Base-by-base conservation (phyloP, 495 filamentous ascomycete species). In the Entonaema liquescens region DNA sequence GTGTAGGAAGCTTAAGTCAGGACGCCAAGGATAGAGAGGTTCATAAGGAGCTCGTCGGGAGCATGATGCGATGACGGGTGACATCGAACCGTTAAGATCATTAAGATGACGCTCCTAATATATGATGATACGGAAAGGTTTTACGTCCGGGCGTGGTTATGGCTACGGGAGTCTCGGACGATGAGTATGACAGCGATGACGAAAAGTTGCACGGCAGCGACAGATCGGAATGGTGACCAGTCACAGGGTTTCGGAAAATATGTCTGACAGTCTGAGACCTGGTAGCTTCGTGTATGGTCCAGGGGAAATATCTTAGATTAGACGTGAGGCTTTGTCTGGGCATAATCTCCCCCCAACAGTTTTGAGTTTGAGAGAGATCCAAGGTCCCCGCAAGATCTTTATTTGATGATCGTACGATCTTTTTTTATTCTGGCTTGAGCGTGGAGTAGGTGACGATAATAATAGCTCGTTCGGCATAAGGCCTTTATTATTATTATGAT, bases 41-140 rank as follows among this genome's bases (percentile, higher is more conserved):
- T 55, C 95, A 98, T 76, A 84, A 89, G 78, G 96, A 98, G 82
- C 90, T 98, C 85, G 97, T 99, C 76, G 88, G 88, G 35, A 89
- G 89, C 70, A 92, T 93, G 86, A 78, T 74, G 59, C 78, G 83
- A 72, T 85, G 78, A 80, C 59, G 53, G 44, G 42, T 61, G 42
- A 66, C 33, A 49, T 60, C 49, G 47, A 11, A 59, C 56, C 29
- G 60, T 50, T 23, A 21, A 21, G 28, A 61, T 47, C 29, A 64
- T 50, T 23, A 21, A 21, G 28, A 61, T 47, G 47, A 21, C 35
- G 17, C 36, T 28, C 40, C 52, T 31, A 54, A 47, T 9, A 65
- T 53, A 38, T 52, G 47, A 67, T 59, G 70, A 57, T 17, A 53
- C 31, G 40, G 28, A 57, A 29, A 47, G 33, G 28, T 31, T 25